Conservation (phyloP, 1,139 yeast genomes). For the Sugiyamaella castrensis region DNA sequence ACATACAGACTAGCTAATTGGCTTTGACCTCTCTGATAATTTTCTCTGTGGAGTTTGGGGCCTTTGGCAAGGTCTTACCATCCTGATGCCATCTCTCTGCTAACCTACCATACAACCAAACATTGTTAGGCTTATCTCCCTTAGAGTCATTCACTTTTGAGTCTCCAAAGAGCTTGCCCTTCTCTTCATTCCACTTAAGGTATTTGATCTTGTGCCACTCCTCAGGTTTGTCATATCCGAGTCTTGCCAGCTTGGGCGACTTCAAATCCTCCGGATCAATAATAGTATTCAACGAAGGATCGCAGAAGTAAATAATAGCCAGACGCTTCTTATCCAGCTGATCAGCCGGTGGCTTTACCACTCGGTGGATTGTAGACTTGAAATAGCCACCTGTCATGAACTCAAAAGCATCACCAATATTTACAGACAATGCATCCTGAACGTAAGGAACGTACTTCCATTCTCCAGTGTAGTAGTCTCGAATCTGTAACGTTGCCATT, state of each 20-base stretch:
- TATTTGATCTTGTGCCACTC: slow-evolving; percentile 43
- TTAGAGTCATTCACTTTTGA: slow-evolving; percentile 30
- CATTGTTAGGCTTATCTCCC: slow-evolving; percentile 44
- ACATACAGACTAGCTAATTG: too few relatives aligned
- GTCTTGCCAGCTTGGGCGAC: slow-evolving; percentile 40
- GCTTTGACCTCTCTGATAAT: slow-evolving; percentile 7
- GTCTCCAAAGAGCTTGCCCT: slow-evolving; percentile 45
- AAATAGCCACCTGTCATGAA: slow-evolving; percentile 50
- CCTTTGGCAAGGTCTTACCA: slow-evolving; percentile 13
- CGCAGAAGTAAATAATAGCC: slow-evolving; percentile 46
- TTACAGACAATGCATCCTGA: slow-evolving; percentile 47
- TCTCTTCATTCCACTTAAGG: slow-evolving; percentile 44
- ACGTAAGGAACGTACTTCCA: slow-evolving; percentile 50
- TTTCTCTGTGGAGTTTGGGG: slow-evolving; percentile 5
- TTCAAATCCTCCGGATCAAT: slow-evolving; percentile 44
- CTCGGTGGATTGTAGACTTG: slow-evolving; percentile 48
- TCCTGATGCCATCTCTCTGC: slow-evolving; percentile 46
- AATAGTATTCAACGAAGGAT: slow-evolving; percentile 36
- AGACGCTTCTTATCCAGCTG: slow-evolving; percentile 42
- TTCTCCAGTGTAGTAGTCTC: slow-evolving; percentile 45
- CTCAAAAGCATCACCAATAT: slow-evolving; percentile 50
- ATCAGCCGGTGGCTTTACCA: slow-evolving; percentile 46
- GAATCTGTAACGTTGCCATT: slow-evolving; percentile 46
- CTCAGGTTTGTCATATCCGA: slow-evolving; percentile 31
- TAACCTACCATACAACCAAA: slow-evolving; percentile 41